Conservation (phyloP, 2,329 filamentous ascomycete species). For the Blumeria hordei region DNA sequence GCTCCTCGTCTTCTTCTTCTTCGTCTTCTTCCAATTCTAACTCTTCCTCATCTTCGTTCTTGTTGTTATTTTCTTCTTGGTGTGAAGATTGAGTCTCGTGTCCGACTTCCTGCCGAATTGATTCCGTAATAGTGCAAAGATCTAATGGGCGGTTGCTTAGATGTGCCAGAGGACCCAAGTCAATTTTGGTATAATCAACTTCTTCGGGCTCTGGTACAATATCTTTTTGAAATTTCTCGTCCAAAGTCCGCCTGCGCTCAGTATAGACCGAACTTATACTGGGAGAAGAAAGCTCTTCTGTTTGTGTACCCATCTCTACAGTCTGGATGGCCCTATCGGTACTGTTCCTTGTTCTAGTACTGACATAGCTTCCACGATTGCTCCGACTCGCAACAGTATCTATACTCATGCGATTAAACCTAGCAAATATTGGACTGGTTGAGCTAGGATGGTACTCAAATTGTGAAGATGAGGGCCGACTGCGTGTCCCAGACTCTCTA, state of each 20-base stretch:
- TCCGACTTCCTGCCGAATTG: not conserved
- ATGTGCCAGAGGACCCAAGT: slow-evolving; percentile 15
- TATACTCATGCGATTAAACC: slow-evolving; percentile 36
- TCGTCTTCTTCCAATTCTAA: slow-evolving; percentile 24
- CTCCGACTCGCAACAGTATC: slow-evolving; percentile 38
- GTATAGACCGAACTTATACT: slow-evolving; percentile 29
- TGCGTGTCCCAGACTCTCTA: slow-evolving; percentile 60
- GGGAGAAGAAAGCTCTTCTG: slow-evolving; percentile 27
- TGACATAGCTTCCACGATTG: slow-evolving; percentile 53
- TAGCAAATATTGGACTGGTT: slow-evolving; percentile 42
- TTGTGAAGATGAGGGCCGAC: slow-evolving; percentile 49
- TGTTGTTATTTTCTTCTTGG: slow-evolving; percentile 19
- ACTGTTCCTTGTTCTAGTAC: slow-evolving; percentile 26
- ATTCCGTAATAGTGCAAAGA: slow-evolving; percentile 11
- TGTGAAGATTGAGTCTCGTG: slow-evolving; percentile 4
- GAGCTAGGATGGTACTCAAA: slow-evolving; percentile 65
- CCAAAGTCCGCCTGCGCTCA: slow-evolving; percentile 11
- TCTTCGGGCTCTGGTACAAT: slow-evolving; percentile 23
- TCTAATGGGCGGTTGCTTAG: not conserved
- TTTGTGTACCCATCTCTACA: slow-evolving; percentile 38
- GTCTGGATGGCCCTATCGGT: slow-evolving; percentile 45
- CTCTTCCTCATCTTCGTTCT: slow-evolving; percentile 24
- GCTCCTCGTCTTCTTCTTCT: slow-evolving; percentile 29
- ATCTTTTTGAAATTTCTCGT: slow-evolving; percentile 13
- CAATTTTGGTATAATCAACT: slow-evolving; percentile 34